A percentile compares a stretch with the other conserved stretches of the same genome.
phyloP scores from a whole-genome alignment of 805 yeast species.

The Teunomyces pallodes region DNA sequence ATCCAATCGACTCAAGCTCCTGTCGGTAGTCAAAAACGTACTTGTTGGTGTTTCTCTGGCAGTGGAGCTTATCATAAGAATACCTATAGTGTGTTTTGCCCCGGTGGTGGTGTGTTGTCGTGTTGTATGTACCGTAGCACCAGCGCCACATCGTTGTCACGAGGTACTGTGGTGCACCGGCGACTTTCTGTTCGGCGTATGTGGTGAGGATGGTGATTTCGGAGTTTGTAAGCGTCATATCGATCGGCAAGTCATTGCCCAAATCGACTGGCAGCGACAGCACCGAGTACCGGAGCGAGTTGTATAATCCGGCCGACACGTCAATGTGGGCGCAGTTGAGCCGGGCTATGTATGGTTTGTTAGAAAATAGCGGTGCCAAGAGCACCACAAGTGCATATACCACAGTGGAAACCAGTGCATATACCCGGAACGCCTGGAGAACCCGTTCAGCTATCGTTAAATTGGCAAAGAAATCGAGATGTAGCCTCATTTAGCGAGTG shows the following conservation, averaged over 20 bases:
- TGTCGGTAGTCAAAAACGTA: conserved; percentile 46
- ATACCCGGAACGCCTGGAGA: conserved; percentile 26
- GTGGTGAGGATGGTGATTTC: conserved; percentile 44
- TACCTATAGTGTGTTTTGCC: conserved; percentile 11
- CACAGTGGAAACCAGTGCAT: conserved; percentile 15
- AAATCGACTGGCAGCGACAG: conserved; percentile 10
- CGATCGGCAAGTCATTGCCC: conserved; percentile 19
- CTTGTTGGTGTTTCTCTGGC: conserved; percentile 12
- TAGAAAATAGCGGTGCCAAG: conserved; percentile 24
- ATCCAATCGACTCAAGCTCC: conserved; percentile 38
- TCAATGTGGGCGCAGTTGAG: conserved; percentile 52
- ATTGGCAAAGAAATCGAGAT: background rate
- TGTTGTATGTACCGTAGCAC: conserved; percentile 44
- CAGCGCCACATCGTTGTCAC: conserved; percentile 40
- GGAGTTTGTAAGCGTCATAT: conserved; percentile 44
- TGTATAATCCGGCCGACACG: conserved; percentile 52
- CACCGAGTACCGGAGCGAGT: conserved; percentile 37
- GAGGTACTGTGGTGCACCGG: conserved; percentile 48
- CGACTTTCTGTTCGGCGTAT: conserved; percentile 47
- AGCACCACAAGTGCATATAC: conserved; percentile 19
- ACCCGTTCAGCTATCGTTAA: conserved; percentile 24
- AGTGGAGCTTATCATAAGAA: conserved; percentile 18
- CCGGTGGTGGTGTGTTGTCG: conserved; percentile 10
- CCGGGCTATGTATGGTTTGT: conserved; percentile 25
- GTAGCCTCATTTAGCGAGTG: too few species aligned